phyloP scores from a whole-genome alignment of 2,329 filamentous ascomycete genomes.

The Aspergillus sp. region DNA sequence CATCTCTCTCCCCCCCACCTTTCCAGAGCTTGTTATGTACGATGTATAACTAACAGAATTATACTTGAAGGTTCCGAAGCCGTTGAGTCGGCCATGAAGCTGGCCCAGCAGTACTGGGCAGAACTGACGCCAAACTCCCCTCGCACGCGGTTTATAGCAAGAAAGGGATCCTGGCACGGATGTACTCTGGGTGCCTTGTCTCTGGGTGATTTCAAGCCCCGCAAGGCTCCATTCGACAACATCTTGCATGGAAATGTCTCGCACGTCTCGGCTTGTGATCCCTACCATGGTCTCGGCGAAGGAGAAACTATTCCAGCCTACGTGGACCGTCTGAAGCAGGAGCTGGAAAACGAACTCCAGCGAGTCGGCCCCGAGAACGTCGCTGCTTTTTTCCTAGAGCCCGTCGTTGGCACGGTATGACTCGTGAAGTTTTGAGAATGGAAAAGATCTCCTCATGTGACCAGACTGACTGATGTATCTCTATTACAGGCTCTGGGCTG shows the following conservation, averaged over 20 bases:
- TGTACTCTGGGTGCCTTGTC: slow-evolving; percentile 67
- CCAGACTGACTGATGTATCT: no score
- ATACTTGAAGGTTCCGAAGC: slow-evolving; percentile 56
- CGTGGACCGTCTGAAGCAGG: slow-evolving; percentile 56
- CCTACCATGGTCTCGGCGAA: slow-evolving; percentile 55
- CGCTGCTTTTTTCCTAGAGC: slow-evolving; percentile 70
- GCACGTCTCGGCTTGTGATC: slow-evolving; percentile 63
- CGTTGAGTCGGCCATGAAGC: slow-evolving; percentile 65
- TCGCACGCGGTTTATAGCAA: slow-evolving; percentile 61
- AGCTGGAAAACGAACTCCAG: slow-evolving; percentile 66
- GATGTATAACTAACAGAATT: background rate
- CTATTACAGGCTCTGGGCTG: slow-evolving; percentile 54
- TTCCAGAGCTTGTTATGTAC: no score
- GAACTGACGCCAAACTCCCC: slow-evolving; percentile 52
- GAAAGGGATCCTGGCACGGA: slow-evolving; percentile 67
- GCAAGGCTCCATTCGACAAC: slow-evolving; percentile 60
- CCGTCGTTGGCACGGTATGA: slow-evolving; percentile 62
- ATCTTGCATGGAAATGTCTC: slow-evolving; percentile 56
- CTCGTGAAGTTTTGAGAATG: no score
- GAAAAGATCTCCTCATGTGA: no score
- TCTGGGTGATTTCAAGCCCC: slow-evolving; percentile 60
- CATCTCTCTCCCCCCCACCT: no score
- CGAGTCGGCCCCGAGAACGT: slow-evolving; percentile 63
- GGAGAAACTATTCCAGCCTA: slow-evolving; percentile 58
- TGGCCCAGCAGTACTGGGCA: slow-evolving; percentile 63